Conservation (phyloP, 106 monocot genomes). For the Allium cepa region DNA sequence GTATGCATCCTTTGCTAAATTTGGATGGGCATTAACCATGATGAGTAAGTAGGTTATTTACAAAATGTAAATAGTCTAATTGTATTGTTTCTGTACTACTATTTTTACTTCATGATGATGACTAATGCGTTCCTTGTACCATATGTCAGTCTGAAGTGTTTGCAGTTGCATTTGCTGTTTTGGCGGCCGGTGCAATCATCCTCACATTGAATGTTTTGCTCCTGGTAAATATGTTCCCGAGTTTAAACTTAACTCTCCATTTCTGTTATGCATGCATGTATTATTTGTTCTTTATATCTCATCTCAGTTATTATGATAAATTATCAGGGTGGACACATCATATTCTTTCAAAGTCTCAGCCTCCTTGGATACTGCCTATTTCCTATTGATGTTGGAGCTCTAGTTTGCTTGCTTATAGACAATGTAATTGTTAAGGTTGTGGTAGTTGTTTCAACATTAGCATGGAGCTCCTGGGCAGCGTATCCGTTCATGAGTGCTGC, state of each 20-base stretch:
- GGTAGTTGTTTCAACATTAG: conserved; percentile 52
- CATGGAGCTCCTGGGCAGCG: conserved; percentile 98
- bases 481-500: conserved; percentile 96
- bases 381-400: conserved; percentile 68
- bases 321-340: conserved; percentile 76
- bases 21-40: too few species aligned
- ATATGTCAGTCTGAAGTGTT: conserved; percentile 78
- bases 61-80: too few species aligned
- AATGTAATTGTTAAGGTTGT: conserved; percentile 79
- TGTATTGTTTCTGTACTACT: too few species aligned
- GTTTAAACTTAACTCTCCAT: too few species aligned
- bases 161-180: conserved; percentile 93
- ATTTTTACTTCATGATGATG: too few species aligned
- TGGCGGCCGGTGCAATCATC: conserved; percentile 89
- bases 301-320: too few species aligned
- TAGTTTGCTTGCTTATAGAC: conserved; percentile 71
- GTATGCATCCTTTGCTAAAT: too few species aligned
- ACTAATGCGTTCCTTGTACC: too few species aligned
- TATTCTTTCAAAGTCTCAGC: conserved; percentile 90
- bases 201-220: conserved; percentile 89
- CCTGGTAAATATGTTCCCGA: conserved; percentile 33
- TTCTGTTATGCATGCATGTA: too few species aligned
- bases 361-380: conserved; percentile 85
- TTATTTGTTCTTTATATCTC: too few species aligned
- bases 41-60: too few species aligned